Evolutionary conservation across 345 rosid genomes (phyloP).

Genomic region (Limnanthes douglasii): DNA sequence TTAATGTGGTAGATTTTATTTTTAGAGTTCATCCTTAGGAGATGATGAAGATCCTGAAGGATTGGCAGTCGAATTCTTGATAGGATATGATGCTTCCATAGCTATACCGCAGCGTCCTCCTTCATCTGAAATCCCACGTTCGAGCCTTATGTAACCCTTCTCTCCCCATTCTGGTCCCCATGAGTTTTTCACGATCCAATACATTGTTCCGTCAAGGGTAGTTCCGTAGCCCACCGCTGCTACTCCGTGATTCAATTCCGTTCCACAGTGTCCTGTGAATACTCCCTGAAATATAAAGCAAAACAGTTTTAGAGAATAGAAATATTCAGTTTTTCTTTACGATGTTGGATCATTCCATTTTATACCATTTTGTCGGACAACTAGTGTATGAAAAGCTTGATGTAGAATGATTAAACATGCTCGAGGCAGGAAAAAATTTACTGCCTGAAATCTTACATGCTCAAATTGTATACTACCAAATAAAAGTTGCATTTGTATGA

Average conservation of each 20-base stretch:
- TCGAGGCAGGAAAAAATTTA: too few species aligned
- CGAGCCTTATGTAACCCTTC: conserved; percentile 52
- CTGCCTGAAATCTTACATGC: too few species aligned
- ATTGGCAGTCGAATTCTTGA: conserved; percentile 22
- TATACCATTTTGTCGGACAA: too few species aligned
- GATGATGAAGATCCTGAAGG: conserved; percentile 7
- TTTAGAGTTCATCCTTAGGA: conserved; percentile 29
- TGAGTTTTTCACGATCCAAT: conserved; percentile 61
- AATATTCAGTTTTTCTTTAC: too few species aligned
- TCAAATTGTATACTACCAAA: too few species aligned
- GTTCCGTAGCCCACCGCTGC: conserved; percentile 49
- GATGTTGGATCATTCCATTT: too few species aligned
- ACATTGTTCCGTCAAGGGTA: conserved; percentile 35
- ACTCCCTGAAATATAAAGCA: conserved; percentile 31
- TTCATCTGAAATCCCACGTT: conserved; percentile 24
- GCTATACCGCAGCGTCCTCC: conserved; percentile 61
- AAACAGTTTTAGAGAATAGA: too few species aligned
- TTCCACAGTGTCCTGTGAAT: conserved; percentile 41
- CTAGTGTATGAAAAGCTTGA: too few species aligned
- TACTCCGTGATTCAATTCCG: conserved; percentile 44
- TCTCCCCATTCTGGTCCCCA: conserved; percentile 76
- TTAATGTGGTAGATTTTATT: too few species aligned
- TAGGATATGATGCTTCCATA: conserved; percentile 63
- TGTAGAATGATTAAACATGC: too few species aligned
- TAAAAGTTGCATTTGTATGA: too few species aligned